These are phyloP conservation scores for Phaeosphaeria sp. DNA, from an alignment of 2,329 filamentous ascomycete species.

Conservation along the genomic window DNA sequence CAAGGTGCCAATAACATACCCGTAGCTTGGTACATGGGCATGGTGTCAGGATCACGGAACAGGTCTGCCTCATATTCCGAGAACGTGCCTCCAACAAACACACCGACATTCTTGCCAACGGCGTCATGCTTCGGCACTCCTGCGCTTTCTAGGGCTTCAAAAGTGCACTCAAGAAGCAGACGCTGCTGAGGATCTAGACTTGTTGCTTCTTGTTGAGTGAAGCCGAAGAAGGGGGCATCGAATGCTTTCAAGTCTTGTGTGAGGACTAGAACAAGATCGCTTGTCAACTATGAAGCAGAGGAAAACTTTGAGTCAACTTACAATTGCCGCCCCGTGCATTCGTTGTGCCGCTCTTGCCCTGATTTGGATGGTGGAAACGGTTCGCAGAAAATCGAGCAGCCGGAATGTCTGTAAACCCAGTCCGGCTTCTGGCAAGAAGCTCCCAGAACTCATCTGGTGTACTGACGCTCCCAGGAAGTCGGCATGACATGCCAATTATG, in stretches of 20 bases:
- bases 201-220: constrained; percentile 34
- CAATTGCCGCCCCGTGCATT: constrained; percentile 28
- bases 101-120: constrained; percentile 34
- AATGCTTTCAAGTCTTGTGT: constrained; percentile 27
- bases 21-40: constrained; percentile 36
- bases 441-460: constrained; percentile 38
- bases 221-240: constrained; percentile 40
- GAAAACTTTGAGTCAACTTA: background rate
- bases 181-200: constrained; percentile 44
- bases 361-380: constrained; percentile 47
- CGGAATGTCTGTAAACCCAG: constrained; percentile 46
- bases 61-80: constrained; percentile 33
- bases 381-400: constrained; percentile 46
- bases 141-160: constrained; percentile 51
- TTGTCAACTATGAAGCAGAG: background rate
- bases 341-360: constrained; percentile 46
- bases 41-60: constrained; percentile 30
- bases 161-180: constrained; percentile 39
- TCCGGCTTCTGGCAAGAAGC: constrained; percentile 27
- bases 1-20: constrained; percentile 9
- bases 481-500: constrained; percentile 48
- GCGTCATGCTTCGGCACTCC: constrained; percentile 37
- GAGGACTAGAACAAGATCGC: constrained; percentile 12
- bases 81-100: constrained; percentile 31
- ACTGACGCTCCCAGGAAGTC: constrained; percentile 31